Conservation (phyloP, 768 basidiomycete genomes). For the Phanerochaete sordida region DNA sequence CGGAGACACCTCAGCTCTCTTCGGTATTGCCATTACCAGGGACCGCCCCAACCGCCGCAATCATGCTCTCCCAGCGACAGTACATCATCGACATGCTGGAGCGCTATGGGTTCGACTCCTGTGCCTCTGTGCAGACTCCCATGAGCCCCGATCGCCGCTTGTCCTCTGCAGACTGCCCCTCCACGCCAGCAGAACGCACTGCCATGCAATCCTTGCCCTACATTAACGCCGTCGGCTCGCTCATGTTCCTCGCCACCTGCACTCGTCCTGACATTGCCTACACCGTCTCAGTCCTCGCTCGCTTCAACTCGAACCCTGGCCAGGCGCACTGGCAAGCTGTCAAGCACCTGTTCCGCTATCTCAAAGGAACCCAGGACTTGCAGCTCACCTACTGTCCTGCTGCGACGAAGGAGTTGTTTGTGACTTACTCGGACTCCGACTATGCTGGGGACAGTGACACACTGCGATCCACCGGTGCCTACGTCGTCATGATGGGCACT, state of each 20-base stretch:
- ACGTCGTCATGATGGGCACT: too few species aligned
- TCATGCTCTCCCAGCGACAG: too few species aligned
- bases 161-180: too few species aligned
- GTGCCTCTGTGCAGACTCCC: too few species aligned
- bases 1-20: too few species aligned
- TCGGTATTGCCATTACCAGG: too few species aligned
- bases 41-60: too few species aligned
- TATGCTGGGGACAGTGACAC: conserved; percentile 20
- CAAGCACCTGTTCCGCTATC: conserved; percentile 38
- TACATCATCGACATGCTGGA: too few species aligned
- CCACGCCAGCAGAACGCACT: too few species aligned
- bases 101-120: too few species aligned
- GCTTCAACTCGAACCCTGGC: conserved; percentile 31
- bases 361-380: conserved; percentile 30
- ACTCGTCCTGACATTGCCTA: conserved; percentile 39
- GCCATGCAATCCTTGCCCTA: conserved; percentile 24
- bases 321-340: conserved; percentile 34
- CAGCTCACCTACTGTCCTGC: conserved; percentile 16
- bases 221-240: conserved; percentile 27
- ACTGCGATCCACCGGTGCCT: too few species aligned
- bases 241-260: conserved; percentile 30
- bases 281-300: conserved; percentile 29
- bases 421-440: conserved; percentile 26
- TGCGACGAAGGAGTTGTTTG: neutral
- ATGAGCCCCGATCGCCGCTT: too few species aligned